Evolutionary conservation across 345 rosid species (phyloP), one percentile per base, ranked within the genome.

Genomic region (Lepidium sativum): DNA sequence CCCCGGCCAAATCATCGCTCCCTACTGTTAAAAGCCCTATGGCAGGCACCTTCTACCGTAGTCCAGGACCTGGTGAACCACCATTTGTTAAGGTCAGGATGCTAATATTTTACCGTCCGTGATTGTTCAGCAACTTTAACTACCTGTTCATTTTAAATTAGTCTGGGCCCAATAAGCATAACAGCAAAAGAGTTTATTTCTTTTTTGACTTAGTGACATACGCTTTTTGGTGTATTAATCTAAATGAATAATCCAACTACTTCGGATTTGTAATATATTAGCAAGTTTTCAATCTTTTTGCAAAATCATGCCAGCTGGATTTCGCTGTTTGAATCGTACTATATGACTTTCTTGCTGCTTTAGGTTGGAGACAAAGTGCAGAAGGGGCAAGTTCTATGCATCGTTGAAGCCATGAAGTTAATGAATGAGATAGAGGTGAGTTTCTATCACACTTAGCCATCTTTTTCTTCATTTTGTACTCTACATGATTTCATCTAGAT

Each of bases 371-470:
- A 91, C 74, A 91, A 88, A 82, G 94, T 91, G 71, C 84, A 86
- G 83, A 91, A 91, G 73, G 97, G 97, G 20, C 96, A 87, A 75
- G 87, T 84, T 50, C 15, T 91, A 13, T 91, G 95, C 85, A 86
- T 91, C 25, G 81, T 91, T 32, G 96, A 91, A 63, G 97, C 97
- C 79, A 91, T 88, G 97, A 91, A 91, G 76, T 70, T 91, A 77
- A 91, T 91, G 97, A 91, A 91, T 60, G 97, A 87, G 73, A 91
- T 91, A 64, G 97, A 91, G 80, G 97, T 82, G 75, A 82, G 86
- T 63, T 50, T 29, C 25, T 55, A 6, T 39, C 14, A 42, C 48
- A 14, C 52, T 21, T 65, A 5, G 57, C 45, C 23, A 20, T 37
- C 27, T 11, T 10, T 20, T 38, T 42, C 42, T 1, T 45, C 2